Evolutionary conservation across 257 asterid genomes (phyloP), one percentile per base, ranked within the genome.

Genomic region (Plantago elongata): DNA sequence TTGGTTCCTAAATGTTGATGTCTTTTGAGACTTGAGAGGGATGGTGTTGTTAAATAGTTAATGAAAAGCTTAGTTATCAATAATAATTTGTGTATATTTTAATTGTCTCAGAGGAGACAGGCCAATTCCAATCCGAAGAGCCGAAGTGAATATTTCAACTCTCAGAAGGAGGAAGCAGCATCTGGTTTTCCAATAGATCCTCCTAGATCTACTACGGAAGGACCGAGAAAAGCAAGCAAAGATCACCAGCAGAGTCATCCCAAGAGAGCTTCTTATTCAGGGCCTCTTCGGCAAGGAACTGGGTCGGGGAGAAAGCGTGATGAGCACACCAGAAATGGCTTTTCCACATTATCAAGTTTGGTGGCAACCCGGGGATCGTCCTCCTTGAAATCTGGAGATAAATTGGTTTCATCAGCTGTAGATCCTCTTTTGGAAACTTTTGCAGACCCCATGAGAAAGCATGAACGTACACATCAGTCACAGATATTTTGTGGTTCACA

Each of bases 161-260:
- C 99, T 70, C 95, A 88, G 62, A 95, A 79, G 0, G 99, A 89
- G 73, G 95, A 92, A 64, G 88, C 73, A 60, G 95, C 97, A 48
- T 86, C 97, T 13, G 97, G 97, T 71, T 89, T 92, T 68, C 99
- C 97, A 11, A 89, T 93, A 51, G 96, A 93, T 62, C 99, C 97
- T 13, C 99, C 95, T 11, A 73, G 94, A 68, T 95, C 90, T 49
- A 93, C 90, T 49, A 78, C 95, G 45, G 89, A 86, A 62, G 80
- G 75, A 29, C 66, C 80, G 62, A 96, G 81, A 70, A 93, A 84
- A 69, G 47, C 77, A 14, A 78, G 70, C 47, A 81, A 78, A 18
- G 84, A 77, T 63, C 75, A 83, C 46, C 82, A 74, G 3, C 79
- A 75, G 22, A 81, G 72, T 69, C 67, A 69, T 64, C 94, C 82